Evolutionary conservation across 1,284 basidiomycete species (phyloP).

Genomic region (Cystobasidium sp.): DNA sequence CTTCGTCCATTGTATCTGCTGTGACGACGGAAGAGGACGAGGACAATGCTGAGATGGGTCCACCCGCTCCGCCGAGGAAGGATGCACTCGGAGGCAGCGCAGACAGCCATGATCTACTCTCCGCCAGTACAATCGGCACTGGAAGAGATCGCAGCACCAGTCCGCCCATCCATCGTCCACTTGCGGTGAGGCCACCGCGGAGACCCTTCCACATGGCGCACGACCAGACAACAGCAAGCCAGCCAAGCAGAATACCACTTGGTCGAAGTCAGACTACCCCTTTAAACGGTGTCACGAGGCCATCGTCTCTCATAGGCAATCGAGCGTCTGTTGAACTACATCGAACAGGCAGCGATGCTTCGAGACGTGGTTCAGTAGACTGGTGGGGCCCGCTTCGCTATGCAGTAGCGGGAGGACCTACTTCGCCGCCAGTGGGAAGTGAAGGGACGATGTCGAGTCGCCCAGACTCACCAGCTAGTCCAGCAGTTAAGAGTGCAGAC

Average conservation of each 20-base stretch:
- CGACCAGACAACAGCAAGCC: conserved; percentile 6
- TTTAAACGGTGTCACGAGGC: background rate
- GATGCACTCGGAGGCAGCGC: conserved; percentile 5
- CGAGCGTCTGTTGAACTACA: conserved; percentile 20
- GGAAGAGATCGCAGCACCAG: conserved; percentile 10
- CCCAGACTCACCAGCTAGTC: conserved; percentile 38
- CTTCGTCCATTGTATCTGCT: conserved; percentile 29
- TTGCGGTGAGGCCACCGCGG: conserved; percentile 16
- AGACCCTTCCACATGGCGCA: conserved; percentile 29
- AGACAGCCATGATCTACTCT: conserved; percentile 2
- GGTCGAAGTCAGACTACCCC: conserved; percentile 38
- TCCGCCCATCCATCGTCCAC: conserved; percentile 14
- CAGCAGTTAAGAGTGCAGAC: conserved; percentile 8
- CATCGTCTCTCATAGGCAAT: background rate
- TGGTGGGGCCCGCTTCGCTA: conserved; percentile 41
- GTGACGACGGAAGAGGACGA: conserved; percentile 36
- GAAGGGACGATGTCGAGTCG: conserved; percentile 16
- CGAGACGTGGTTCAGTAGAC: conserved; percentile 13
- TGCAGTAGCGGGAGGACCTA: conserved; percentile 1
- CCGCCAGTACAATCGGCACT: background rate
- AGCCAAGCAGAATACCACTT: conserved; percentile 31
- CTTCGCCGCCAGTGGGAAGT: conserved; percentile 31
- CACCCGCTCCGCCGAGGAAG: conserved; percentile 15
- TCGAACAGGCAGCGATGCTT: conserved; percentile 33
- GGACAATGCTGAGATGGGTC: conserved; percentile 33